phyloP scores from a whole-genome alignment of 306 rosid species.

The Lagenaria siceraria region DNA sequence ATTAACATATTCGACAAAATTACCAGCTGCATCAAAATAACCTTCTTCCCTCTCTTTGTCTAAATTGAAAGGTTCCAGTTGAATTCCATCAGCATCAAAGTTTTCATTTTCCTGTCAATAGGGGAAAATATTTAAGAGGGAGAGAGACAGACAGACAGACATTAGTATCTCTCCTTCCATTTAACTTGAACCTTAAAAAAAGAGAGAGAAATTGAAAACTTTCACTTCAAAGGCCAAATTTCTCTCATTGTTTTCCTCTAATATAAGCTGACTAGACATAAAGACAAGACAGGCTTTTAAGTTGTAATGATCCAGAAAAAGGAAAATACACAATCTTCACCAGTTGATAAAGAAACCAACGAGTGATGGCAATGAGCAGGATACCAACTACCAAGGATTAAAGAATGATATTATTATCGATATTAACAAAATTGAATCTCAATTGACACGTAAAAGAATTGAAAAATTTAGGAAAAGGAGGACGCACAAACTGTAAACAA shows the following conservation, averaged over 20 bases:
- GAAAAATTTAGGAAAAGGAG: background rate
- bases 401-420: background rate
- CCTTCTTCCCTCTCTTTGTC: conserved; percentile 89
- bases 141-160: background rate
- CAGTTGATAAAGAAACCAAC: background rate
- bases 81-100: conserved; percentile 72
- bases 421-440: background rate
- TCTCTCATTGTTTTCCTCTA: background rate
- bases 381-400: background rate
- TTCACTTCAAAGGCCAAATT: background rate
- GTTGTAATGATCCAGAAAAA: background rate
- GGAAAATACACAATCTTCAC: background rate
- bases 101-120: conserved; percentile 13
- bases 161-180: background rate
- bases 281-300: background rate
- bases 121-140: background rate
- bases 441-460: background rate
- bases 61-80: conserved; percentile 83
- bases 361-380: background rate
- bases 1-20: conserved; percentile 66
- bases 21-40: conserved; percentile 71
- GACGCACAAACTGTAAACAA: background rate
- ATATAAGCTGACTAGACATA: background rate
- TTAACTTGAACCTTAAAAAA: background rate
- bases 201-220: background rate